These are phyloP conservation scores for Corymbia maculata DNA, from an alignment of 345 rosid species.

Conservation along the genomic window DNA sequence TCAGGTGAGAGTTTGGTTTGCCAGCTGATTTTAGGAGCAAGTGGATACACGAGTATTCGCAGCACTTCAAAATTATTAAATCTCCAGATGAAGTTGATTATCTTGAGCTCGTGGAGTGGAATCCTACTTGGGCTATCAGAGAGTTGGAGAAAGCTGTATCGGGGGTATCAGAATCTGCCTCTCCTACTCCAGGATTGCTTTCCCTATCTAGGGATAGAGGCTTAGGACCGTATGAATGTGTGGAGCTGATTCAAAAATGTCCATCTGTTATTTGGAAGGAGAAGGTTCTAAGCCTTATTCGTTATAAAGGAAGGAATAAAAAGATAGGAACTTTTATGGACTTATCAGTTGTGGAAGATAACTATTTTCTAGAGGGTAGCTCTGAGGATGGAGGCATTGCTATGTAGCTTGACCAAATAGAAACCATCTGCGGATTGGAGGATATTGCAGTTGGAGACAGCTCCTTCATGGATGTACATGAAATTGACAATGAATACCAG, in stretches of 20 bases:
- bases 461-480: conserved; percentile 36
- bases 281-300: conserved; percentile 38
- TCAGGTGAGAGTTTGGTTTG: background rate
- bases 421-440: conserved; percentile 14
- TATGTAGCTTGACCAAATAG: conserved; percentile 18
- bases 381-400: conserved; percentile 17
- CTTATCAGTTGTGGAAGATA: conserved; percentile 35
- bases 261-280: conserved; percentile 34
- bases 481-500: conserved; percentile 9
- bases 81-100: no score
- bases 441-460: conserved; percentile 9
- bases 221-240: conserved; percentile 66
- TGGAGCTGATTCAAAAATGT: conserved; percentile 44
- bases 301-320: conserved; percentile 54
- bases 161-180: no score
- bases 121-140: no score
- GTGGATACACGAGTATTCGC: no score
- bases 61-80: no score
- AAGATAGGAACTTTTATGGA: conserved; percentile 34
- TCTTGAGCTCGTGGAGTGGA: no score
- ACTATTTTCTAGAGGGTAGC: conserved; percentile 10
- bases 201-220: conserved; percentile 72
- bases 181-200: conserved; percentile 46
- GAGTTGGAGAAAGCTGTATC: no score
- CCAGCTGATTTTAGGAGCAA: no score